phyloP scores from a whole-genome alignment of 2,329 filamentous ascomycete genomes.

The Trichoderma sp. region DNA sequence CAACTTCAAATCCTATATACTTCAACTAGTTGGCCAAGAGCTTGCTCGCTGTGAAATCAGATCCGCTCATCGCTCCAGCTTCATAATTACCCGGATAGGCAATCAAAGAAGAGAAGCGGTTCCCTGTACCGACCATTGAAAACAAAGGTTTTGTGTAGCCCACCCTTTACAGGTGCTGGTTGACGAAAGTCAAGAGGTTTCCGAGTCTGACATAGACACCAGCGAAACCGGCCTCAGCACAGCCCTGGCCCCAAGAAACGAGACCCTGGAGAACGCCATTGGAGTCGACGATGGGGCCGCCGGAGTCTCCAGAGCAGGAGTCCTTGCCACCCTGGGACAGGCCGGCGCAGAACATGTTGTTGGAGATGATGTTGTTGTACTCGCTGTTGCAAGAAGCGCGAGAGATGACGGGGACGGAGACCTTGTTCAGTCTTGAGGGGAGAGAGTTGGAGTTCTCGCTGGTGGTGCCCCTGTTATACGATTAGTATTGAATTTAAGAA shows the following conservation, averaged over 20 bases:
- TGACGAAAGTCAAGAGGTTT: slow-evolving; percentile 36
- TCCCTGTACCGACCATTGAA: slow-evolving; percentile 2
- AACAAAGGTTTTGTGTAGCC: neutral
- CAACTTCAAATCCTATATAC: slow-evolving; percentile 12
- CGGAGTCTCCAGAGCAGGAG: slow-evolving; percentile 41
- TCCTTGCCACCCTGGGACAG: slow-evolving; percentile 37
- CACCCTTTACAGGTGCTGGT: slow-evolving; percentile 23
- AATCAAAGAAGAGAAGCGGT: neutral
- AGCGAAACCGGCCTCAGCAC: slow-evolving; percentile 34
- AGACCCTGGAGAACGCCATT: slow-evolving; percentile 35
- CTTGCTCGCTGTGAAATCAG: neutral
- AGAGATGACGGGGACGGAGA: slow-evolving; percentile 38
- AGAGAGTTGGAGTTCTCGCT: slow-evolving; percentile 27
- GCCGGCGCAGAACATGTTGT: slow-evolving; percentile 42
- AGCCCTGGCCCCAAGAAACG: slow-evolving; percentile 41
- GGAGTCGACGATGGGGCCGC: slow-evolving; percentile 39
- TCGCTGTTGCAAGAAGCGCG: slow-evolving; percentile 35
- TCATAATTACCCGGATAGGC: neutral
- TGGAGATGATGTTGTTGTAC: slow-evolving; percentile 36
- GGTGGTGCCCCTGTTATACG: slow-evolving; percentile 34
- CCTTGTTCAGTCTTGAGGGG: slow-evolving; percentile 38
- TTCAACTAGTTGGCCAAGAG: slow-evolving; percentile 5
- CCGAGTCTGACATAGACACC: slow-evolving; percentile 41
- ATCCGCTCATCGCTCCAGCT: neutral
- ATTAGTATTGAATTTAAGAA: slow-evolving; percentile 4